Evolutionary conservation across 2,329 filamentous ascomycete species (phyloP), one percentile per base, ranked within the genome.

Genomic region (Harringtonia aguacate): DNA sequence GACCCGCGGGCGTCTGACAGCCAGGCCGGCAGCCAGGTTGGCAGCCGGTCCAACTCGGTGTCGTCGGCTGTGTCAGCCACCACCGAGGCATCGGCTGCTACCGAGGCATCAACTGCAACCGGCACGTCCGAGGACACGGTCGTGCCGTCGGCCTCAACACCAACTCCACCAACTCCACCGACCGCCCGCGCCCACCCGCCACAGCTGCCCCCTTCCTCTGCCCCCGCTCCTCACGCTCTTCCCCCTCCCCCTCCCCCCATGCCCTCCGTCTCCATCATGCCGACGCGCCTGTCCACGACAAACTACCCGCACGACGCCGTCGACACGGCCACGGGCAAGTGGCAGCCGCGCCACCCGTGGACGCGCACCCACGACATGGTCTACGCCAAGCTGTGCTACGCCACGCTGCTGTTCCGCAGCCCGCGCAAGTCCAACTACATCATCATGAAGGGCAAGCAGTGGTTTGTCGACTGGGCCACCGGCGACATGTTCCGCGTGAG

Each of bases 381-480:
- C 24, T 79, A 79, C 47, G 75, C 75, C 41, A 75, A 73, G 56
- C 63, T 76, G 10, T 79, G 75, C 58, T 77, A 77, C 56, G 69
- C 70, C n/a, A 71, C 75, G 40, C 61, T 79, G 10, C 63, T 76
- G 21, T 74, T 72, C 56, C 65, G 70, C 45, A 73, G 69, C 46
- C 75, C 75, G 21, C 64, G 75, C 42, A 77, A 78, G 56, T 73
- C 67, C 48, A 73, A 75, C 53, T 73, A 73, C 50, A 68, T 79
- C 45, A 68, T 79, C 53, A 65, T 64, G 57, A 68, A 71, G 49
- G 75, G 73, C 35, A 75, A 72, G 55, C 66, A 73, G 53, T 79
- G 73, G 72, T 67, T 68, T 47, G 72, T 79, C 36, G 74, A 79
- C 61, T 79, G 75, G 75, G 59, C 60, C 14, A 77, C 72, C 15